Evolutionary conservation across 106 monocot species (phyloP).

Genomic region (Phalaenopsis aphrodite): DNA sequence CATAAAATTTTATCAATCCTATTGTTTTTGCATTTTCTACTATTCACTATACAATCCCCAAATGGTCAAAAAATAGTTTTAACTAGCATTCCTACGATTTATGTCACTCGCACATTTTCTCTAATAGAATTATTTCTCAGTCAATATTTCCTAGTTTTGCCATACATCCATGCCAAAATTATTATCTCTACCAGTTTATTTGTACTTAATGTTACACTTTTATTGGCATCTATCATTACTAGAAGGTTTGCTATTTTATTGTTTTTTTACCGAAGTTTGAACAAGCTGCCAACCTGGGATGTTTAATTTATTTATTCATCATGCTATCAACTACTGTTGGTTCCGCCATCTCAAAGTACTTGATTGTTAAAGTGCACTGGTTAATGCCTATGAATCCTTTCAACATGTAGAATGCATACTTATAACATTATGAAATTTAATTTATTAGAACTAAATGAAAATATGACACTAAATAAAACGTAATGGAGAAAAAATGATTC

Average conservation of each 20-base stretch:
- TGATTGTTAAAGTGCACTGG: not conserved
- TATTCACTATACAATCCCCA: not conserved
- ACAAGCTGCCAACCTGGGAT: not conserved
- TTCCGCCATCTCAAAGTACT: not conserved
- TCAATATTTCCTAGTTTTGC: not conserved
- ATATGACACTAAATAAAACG: too few relatives aligned
- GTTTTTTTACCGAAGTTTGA: not conserved
- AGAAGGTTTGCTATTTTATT: not conserved
- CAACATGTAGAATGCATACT: not conserved
- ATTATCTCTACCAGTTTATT: not conserved
- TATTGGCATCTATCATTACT: not conserved
- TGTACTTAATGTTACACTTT: not conserved
- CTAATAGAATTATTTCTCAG: not conserved
- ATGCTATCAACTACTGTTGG: too few relatives aligned
- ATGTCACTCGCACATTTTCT: not conserved
- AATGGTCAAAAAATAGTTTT: not conserved
- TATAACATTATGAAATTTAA: too few relatives aligned
- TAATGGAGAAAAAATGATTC: too few relatives aligned
- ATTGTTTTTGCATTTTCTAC: not conserved
- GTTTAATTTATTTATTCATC: too few relatives aligned
- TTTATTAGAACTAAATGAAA: too few relatives aligned
- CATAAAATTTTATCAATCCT: not conserved
- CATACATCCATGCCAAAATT: too few relatives aligned
- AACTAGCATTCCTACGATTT: not conserved
- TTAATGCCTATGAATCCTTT: not conserved